These are phyloP conservation scores for Phytopythium ostracodes DNA, from an alignment of 352 stramenopile species.

Conservation along the genomic window DNA sequence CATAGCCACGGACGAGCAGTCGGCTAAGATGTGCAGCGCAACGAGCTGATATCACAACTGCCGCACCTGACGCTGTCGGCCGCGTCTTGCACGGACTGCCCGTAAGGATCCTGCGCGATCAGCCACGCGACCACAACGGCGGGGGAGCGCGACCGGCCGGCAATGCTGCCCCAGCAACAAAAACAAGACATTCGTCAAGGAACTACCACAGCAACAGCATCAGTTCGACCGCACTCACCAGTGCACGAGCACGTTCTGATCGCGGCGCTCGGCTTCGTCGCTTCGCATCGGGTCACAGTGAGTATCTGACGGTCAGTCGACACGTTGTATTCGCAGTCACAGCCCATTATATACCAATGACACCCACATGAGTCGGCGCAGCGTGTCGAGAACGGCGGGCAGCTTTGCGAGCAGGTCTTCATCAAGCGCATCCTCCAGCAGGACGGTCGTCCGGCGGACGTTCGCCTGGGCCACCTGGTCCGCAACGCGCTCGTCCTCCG, in stretches of 20 bases:
- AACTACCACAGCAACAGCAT: neutral
- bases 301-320: neutral
- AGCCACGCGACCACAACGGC: slow-evolving; percentile 56
- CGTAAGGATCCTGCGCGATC: slow-evolving; percentile 19
- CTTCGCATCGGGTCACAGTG: slow-evolving; percentile 11
- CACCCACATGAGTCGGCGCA: slow-evolving; percentile 33
- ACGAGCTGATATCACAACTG: too few species aligned
- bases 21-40: too few species aligned
- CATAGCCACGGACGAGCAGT: too few species aligned
- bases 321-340: neutral
- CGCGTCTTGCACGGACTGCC: slow-evolving; percentile 24
- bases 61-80: slow-evolving; percentile 42
- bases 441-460: slow-evolving; percentile 19
- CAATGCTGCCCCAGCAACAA: slow-evolving; percentile 36
- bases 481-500: slow-evolving; percentile 16
- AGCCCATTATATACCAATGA: neutral
- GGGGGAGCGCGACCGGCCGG: slow-evolving; percentile 55
- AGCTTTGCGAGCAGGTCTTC: slow-evolving; percentile 44
- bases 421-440: slow-evolving; percentile 51
- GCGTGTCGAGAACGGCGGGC: slow-evolving; percentile 30
- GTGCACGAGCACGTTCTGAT: slow-evolving; percentile 66
- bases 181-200: neutral
- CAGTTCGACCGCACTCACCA: slow-evolving; percentile 27
- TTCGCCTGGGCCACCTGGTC: slow-evolving; percentile 7
- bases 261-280: slow-evolving; percentile 18